Evolutionary conservation across 441 rosid species (phyloP), one percentile per base, ranked within the genome.

Genomic region (Pelargonium myrrhifolium): DNA sequence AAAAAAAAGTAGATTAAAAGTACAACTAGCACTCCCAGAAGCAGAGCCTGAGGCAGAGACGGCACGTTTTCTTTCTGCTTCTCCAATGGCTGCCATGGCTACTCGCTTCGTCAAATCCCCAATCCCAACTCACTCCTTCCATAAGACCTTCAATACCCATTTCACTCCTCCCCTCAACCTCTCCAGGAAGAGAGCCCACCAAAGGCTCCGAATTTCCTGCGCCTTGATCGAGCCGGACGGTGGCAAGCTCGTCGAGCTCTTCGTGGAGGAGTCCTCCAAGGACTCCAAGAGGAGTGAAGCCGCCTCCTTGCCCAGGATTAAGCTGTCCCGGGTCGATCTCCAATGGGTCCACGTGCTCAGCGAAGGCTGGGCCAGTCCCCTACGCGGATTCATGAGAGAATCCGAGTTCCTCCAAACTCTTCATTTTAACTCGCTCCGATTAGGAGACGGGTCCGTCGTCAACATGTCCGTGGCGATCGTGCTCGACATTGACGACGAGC

Each of bases 361-460:
- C 84, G 97, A 93, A 80, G 98, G 97, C 15, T 93, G 98, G 98
- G 96, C 97, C 49, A 93, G 98, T 58, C 98, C 98, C 1, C 88
- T 90, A 62, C 74, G 79, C 2, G 97, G 98, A 9, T 90, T 90
- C 92, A 93, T 93, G 98, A 87, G 86, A 76, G 89, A 90, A 82
- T 81, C 94, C 87, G 93, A 93, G 98, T 90, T 90, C 96, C 97
- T 93, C 93, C 98, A 93, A 90, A 89, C 97, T 72, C 97, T 93
- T 89, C 97, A 90, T 87, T 93, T 90, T 76, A 89, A 89, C 85
- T 83, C 90, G 75, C 87, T 93, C 73, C 96, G 99, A 71, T 81
- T 87, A 45, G 87, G 83, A 17, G 89, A 88, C 80, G 99, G 95
- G 42, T 83, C 95, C 73, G 85, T 88, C 71, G 95, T 86, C 60